Percentiles rank a stretch among this genome's conserved stretches.
phyloP scores from a whole-genome alignment of 139 green algal genomes.

The Closterium sp. region DNA sequence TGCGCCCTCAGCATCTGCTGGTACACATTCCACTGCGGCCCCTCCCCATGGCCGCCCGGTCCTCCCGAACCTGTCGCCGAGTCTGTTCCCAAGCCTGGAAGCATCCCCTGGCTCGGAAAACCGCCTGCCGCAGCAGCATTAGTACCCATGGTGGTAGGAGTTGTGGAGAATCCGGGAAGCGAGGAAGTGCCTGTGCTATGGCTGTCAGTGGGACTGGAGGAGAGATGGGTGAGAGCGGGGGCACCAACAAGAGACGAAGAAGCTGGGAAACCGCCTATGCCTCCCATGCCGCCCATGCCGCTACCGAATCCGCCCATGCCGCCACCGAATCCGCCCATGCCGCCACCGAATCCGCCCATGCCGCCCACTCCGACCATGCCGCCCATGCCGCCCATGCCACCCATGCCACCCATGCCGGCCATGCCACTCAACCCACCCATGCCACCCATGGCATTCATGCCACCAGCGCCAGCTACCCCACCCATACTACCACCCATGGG shows the following conservation, averaged over 20 bases:
- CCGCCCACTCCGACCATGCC: conserved; percentile 52
- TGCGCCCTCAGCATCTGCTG: neutral
- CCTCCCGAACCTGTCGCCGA: neutral
- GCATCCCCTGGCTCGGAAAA: neutral
- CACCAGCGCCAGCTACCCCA: conserved; percentile 42
- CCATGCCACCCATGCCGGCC: neutral
- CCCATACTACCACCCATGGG: neutral
- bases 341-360: conserved; percentile 38
- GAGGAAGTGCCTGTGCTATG: neutral
- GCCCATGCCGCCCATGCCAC: conserved; percentile 50
- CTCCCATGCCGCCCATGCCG: neutral
- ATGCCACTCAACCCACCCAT: conserved; percentile 38
- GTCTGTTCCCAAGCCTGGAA: neutral
- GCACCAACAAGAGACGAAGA: neutral
- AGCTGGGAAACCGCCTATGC: neutral
- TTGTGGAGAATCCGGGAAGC: neutral
- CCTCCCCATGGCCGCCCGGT: neutral
- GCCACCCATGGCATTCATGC: conserved; percentile 50
- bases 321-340: neutral
- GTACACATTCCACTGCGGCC: neutral
- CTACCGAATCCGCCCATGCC: too few species aligned
- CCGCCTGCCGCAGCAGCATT: too few species aligned
- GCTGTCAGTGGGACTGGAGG: neutral
- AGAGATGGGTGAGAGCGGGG: neutral
- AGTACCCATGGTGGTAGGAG: neutral